These are phyloP conservation scores for Ammopiptanthus mongolicus DNA, from an alignment of 306 rosid genomes.

Conservation along the genomic window DNA sequence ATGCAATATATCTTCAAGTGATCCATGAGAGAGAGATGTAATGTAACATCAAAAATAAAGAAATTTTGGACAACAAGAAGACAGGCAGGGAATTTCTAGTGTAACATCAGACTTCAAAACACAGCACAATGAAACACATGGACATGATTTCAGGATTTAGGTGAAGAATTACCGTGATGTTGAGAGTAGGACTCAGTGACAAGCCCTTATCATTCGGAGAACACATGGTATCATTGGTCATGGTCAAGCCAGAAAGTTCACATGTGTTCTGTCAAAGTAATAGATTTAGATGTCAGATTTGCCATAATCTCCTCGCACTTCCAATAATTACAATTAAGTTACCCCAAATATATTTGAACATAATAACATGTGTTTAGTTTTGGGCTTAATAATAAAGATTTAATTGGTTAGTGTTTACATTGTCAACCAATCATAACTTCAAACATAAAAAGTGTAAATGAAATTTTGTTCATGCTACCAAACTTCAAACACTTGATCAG, in stretches of 20 bases:
- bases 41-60: neutral
- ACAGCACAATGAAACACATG: neutral
- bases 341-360: neutral
- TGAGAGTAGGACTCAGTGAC: slow-evolving; percentile 24
- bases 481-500: neutral
- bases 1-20: neutral
- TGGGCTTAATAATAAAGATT: neutral
- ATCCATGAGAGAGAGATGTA: neutral
- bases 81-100: neutral
- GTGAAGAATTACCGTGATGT: slow-evolving; percentile 29
- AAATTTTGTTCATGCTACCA: neutral
- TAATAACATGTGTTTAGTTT: neutral
- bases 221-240: slow-evolving; percentile 24
- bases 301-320: neutral
- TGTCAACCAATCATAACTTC: no score
- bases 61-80: neutral
- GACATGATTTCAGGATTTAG: neutral
- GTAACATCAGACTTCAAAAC: neutral
- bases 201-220: slow-evolving; percentile 22
- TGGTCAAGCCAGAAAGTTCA: slow-evolving; percentile 14
- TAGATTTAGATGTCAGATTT: neutral
- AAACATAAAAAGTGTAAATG: neutral
- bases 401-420: no score
- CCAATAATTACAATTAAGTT: neutral
- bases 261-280: slow-evolving; percentile 20